Evolutionary conservation across 768 basidiomycete species (phyloP), one percentile per base, ranked within the genome.

Genomic region (Erythrobasidium yunnanense): DNA sequence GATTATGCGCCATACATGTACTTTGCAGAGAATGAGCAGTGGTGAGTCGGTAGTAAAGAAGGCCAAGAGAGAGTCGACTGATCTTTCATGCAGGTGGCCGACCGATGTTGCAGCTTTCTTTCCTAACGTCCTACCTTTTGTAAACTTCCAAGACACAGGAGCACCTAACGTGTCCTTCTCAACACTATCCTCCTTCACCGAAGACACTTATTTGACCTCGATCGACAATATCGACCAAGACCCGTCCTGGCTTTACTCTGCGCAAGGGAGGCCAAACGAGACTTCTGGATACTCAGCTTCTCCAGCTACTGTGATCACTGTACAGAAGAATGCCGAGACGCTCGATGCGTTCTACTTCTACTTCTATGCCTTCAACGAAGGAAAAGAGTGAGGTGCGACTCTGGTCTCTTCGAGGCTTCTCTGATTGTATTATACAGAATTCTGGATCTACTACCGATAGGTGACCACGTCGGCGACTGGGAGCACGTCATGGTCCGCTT

Each of bases 401-500:
- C 8, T 22, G 20, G 4, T 23, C 33, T 27, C 23, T 51, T 42
- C 11, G n/a, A 42, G n/a, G n/a, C 6, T 42, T 33, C 33, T 20
- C 34, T 57, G 13, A 32, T 57, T 38, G 53, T 23, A 30, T 55
- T 4, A 30, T 25, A 22, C 71, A 38, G 66, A 58, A 30, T n/a
- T 45, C 23, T 23, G 3, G 38, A 22, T 22, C 20, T 13, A 11
- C 55, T 71, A 18, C 67, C 68, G 49, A 73, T 74, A 30, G 75
- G 75, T 20, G 71, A 74, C 52, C 75, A 76, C 55, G 73, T 77
- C 55, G 76, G 76, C 1, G 76, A 77, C 67, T 76, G 75, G 75
- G 76, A 77, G 68, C 75, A 77, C 68, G 71, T 70, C 42, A 76
- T 76, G 75, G 72, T 77, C 20, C 75, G 76, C 45, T 77, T 77